Evolutionary conservation across 2,329 filamentous ascomycete species (phyloP).

Genomic region (Tolypocladium album): DNA sequence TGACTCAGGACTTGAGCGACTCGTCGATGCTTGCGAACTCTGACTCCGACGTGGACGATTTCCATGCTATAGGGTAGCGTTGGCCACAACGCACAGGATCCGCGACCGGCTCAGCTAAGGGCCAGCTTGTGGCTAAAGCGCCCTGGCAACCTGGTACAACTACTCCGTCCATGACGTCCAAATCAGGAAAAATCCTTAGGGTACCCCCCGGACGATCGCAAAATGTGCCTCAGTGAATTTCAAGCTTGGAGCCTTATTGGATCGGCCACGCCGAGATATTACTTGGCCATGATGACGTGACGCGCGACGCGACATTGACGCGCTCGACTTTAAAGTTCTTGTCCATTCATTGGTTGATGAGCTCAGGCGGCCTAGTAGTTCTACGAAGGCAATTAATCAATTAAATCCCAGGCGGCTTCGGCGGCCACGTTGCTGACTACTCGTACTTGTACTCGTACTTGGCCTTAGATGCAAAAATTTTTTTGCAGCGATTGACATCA

Average conservation of each 20-base stretch:
- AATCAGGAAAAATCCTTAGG: background rate
- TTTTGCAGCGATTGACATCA: background rate
- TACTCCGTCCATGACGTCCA: background rate
- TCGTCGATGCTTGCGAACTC: background rate
- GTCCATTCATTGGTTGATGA: background rate
- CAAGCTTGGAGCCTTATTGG: background rate
- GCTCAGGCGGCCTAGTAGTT: too few species aligned
- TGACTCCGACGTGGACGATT: background rate
- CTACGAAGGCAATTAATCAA: too few species aligned
- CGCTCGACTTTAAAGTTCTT: background rate
- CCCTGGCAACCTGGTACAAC: background rate
- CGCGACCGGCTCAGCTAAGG: background rate
- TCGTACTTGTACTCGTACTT: too few species aligned
- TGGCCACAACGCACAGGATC: background rate
- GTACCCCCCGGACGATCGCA: background rate
- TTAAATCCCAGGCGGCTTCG: too few species aligned
- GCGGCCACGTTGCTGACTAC: too few species aligned
- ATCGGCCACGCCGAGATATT: background rate
- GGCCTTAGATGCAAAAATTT: too few species aligned
- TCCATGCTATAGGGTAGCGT: background rate
- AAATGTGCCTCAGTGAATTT: background rate
- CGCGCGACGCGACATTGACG: background rate
- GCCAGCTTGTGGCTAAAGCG: background rate
- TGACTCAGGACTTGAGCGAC: background rate
- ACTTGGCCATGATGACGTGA: background rate